Conservation (phyloP, 1,139 yeast genomes). For the Pichia inconspicua region DNA sequence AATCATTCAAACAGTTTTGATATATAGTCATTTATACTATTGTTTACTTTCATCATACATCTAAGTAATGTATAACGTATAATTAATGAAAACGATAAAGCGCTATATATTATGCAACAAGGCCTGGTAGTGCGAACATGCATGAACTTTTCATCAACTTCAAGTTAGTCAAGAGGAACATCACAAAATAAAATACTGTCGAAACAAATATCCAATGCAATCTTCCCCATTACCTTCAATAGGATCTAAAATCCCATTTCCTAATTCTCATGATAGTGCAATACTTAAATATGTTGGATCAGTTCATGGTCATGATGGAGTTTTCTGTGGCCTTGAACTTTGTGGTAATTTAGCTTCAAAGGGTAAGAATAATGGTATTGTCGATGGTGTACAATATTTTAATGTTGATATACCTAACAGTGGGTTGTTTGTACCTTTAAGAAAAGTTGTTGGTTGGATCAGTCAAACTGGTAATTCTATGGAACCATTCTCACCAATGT, state of each 20-base stretch:
- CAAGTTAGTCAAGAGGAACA: too few relatives aligned
- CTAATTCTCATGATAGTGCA: constrained; percentile 33
- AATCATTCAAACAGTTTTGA: background rate
- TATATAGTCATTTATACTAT: background rate
- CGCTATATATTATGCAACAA: too few relatives aligned
- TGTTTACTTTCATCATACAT: background rate
- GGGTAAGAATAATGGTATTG: constrained; percentile 77
- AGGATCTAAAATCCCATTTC: constrained; percentile 9
- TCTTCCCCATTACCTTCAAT: constrained; percentile 8
- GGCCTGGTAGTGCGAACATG: too few relatives aligned
- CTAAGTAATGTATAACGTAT: background rate
- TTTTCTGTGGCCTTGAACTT: constrained; percentile 85
- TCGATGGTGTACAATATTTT: constrained; percentile 58
- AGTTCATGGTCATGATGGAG: constrained; percentile 66
- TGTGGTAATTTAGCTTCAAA: constrained; percentile 51
- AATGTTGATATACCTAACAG: constrained; percentile 52
- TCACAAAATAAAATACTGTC: too few relatives aligned
- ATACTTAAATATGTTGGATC: constrained; percentile 65
- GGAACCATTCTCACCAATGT: constrained; percentile 1
- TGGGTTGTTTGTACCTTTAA: constrained; percentile 70
- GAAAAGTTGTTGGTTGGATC: constrained; percentile 36
- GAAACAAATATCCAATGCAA: background rate
- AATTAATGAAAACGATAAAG: too few relatives aligned
- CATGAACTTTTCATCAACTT: too few relatives aligned
- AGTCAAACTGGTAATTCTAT: background rate